Evolutionary conservation across 331 rosid genomes (phyloP).

Genomic region (Quercus phellos): DNA sequence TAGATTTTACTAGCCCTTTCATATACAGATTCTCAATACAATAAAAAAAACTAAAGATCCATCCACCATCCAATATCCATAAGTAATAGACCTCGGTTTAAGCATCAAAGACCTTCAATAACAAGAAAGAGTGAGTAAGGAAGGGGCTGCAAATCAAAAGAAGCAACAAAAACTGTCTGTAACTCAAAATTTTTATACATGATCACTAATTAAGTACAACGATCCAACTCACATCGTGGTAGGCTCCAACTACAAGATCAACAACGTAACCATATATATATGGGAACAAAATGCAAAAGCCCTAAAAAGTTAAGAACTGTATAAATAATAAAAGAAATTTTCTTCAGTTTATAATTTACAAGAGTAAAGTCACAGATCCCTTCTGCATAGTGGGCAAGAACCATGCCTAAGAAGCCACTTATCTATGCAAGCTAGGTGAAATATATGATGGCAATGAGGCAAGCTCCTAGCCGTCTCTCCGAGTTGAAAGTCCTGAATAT

Average conservation of each 20-base stretch:
- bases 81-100: not conserved
- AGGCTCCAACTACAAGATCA: slow-evolving; percentile 24
- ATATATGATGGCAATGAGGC: slow-evolving; percentile 96
- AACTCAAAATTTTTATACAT: slow-evolving; percentile 56
- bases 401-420: slow-evolving; percentile 92
- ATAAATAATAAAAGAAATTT: slow-evolving; percentile 42
- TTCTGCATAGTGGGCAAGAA: slow-evolving; percentile 96
- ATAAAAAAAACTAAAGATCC: not conserved
- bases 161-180: slow-evolving; percentile 20
- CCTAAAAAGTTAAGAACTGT: slow-evolving; percentile 40
- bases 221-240: slow-evolving; percentile 28
- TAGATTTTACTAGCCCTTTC: not conserved
- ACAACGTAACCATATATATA: slow-evolving; percentile 23
- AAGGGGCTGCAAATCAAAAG: slow-evolving; percentile 11
- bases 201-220: slow-evolving; percentile 43
- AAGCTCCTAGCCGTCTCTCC: slow-evolving; percentile 92
- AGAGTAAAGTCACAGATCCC: slow-evolving; percentile 71
- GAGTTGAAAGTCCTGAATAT: slow-evolving; percentile 75
- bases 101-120: not conserved
- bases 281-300: slow-evolving; percentile 12
- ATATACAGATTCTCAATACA: not conserved
- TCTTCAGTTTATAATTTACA: slow-evolving; percentile 33
- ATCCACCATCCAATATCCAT: not conserved
- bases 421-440: slow-evolving; percentile 96
- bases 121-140: not conserved